Evolutionary conservation across 2,329 filamentous ascomycete genomes (phyloP).

Genomic region (Paecilomyces dactylethromorphus): DNA sequence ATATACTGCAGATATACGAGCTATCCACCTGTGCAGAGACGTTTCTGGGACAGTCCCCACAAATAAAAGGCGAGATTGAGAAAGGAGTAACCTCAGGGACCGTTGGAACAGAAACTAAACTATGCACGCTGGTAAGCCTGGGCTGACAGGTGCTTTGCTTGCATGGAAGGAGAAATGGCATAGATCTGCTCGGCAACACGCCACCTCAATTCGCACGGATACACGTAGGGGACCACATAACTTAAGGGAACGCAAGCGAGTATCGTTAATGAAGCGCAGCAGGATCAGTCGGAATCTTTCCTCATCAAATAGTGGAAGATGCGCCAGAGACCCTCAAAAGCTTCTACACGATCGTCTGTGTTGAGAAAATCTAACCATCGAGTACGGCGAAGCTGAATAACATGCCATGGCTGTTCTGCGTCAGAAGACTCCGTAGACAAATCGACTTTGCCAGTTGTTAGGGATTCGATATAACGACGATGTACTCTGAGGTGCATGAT

Average conservation of each 20-base stretch:
- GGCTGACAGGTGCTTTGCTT: neutral
- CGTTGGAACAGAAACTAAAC: too few species aligned
- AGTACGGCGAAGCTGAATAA: conserved; percentile 48
- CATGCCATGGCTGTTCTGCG: conserved; percentile 41
- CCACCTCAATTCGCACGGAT: neutral
- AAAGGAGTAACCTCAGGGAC: too few species aligned
- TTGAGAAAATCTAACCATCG: conserved; percentile 55
- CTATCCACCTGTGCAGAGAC: too few species aligned
- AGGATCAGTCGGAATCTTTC: conserved; percentile 7
- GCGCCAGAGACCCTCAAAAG: conserved; percentile 52
- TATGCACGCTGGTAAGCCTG: too few species aligned
- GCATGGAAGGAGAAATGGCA: neutral
- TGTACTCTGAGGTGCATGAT: conserved; percentile 55
- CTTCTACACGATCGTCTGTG: conserved; percentile 47
- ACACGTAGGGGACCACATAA: neutral
- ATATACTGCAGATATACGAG: too few species aligned
- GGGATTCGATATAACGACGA: conserved; percentile 48
- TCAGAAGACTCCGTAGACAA: conserved; percentile 14
- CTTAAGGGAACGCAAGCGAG: neutral
- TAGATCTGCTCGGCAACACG: neutral
- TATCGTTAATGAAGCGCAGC: neutral
- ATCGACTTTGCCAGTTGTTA: conserved; percentile 39
- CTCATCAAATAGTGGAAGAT: conserved; percentile 50
- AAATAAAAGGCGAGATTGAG: too few species aligned
- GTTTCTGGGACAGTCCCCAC: too few species aligned